Percentiles rank a stretch among this genome's conserved stretches.
These are phyloP conservation scores for Effrenium voratum DNA, from an alignment of 73 alveolate genomes.

Conservation along the genomic window DNA sequence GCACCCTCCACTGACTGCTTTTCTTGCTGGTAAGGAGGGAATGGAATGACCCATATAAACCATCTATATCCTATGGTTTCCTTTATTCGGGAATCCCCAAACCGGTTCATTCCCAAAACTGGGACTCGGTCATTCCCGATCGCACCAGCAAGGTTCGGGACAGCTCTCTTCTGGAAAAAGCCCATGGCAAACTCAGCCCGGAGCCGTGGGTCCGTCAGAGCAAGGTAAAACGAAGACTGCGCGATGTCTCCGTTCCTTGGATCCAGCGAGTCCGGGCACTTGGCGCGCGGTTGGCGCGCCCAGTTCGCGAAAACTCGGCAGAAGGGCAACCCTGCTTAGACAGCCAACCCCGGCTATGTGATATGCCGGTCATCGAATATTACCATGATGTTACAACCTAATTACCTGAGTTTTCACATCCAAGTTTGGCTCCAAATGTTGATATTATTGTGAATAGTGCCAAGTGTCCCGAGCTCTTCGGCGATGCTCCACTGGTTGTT, in stretches of 20 bases:
- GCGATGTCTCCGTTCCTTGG: conserved; percentile 55
- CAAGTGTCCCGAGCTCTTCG: conserved; percentile 46
- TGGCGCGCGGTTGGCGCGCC: too few species aligned
- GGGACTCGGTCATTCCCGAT: too few species aligned
- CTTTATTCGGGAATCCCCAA: neutral
- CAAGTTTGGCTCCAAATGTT: too few species aligned
- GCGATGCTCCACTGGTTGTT: conserved; percentile 46
- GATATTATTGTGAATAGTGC: neutral
- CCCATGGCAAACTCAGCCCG: neutral
- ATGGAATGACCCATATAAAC: too few species aligned
- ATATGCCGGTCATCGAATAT: neutral
- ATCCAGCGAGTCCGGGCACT: too few species aligned
- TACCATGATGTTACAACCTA: too few species aligned
- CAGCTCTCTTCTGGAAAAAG: neutral
- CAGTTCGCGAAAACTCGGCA: too few species aligned
- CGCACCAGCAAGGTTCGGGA: too few species aligned
- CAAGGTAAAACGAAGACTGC: conserved; percentile 66
- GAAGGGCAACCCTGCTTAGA: too few species aligned
- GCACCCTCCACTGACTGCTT: neutral
- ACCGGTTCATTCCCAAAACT: too few species aligned
- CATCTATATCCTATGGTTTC: neutral
- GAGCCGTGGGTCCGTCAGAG: conserved; percentile 46
- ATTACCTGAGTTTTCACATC: too few species aligned
- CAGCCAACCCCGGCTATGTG: too few species aligned
- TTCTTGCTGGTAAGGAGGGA: neutral